Evolutionary conservation across 2,329 filamentous ascomycete species (phyloP).

Genomic region (Fusarium beomiforme): DNA sequence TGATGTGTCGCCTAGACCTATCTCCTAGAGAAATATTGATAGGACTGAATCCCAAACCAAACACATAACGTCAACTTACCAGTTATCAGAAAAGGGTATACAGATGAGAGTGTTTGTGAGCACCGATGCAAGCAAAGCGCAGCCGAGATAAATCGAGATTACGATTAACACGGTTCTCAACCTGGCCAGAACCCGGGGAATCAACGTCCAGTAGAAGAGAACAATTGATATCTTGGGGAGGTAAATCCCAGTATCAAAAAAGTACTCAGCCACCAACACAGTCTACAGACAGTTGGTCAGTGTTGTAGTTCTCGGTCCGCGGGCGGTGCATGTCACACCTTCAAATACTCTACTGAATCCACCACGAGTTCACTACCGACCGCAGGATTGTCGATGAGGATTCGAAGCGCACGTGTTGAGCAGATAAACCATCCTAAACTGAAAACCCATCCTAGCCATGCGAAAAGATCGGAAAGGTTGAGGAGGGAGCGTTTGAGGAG

Average conservation of each 20-base stretch:
- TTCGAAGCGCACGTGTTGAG: conserved; percentile 8
- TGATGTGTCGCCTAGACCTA: no score
- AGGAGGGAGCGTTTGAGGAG: not conserved
- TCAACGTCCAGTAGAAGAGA: conserved; percentile 16
- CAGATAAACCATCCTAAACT: conserved; percentile 23
- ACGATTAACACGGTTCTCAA: not conserved
- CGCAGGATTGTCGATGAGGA: conserved; percentile 6
- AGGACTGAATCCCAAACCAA: no score
- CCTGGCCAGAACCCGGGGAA: not conserved
- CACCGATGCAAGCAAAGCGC: not conserved
- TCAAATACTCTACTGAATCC: conserved; percentile 1
- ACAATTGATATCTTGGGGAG: conserved; percentile 17
- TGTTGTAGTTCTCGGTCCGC: not conserved
- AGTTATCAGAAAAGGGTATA: not conserved
- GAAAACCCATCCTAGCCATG: conserved; percentile 13
- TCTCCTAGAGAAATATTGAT: no score
- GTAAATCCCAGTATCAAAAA: conserved; percentile 17
- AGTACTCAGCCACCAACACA: conserved; percentile 3
- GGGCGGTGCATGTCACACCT: not conserved
- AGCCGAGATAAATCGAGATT: conserved; percentile 1
- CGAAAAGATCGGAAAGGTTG: not conserved
- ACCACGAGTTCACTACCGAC: not conserved
- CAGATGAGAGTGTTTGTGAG: conserved; percentile 14
- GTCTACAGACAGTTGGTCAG: not conserved
- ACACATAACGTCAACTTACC: not conserved